phyloP scores from a whole-genome alignment of 257 asterid genomes.

The Cinchona pubescens region DNA sequence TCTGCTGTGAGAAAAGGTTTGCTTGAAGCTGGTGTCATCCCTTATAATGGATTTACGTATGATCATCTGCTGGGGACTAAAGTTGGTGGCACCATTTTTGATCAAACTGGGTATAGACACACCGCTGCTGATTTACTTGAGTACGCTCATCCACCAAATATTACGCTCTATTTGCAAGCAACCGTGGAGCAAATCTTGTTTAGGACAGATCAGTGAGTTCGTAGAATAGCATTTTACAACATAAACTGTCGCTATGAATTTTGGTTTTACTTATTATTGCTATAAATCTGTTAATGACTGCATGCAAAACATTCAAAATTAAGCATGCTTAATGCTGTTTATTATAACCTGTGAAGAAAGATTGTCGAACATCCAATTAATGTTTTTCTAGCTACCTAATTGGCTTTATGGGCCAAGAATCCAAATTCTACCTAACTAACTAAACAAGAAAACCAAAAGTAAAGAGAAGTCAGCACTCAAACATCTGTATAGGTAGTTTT shows the following conservation, averaged over 20 bases:
- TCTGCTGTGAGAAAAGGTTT: slow-evolving; percentile 66
- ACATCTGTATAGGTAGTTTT: not conserved
- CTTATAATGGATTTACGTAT: slow-evolving; percentile 49
- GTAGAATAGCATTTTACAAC: too few species aligned
- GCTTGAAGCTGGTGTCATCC: slow-evolving; percentile 53
- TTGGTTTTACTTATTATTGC: too few species aligned
- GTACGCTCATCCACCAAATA: slow-evolving; percentile 49
- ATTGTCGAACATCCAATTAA: too few species aligned
- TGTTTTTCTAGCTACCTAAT: too few species aligned
- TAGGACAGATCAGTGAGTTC: slow-evolving; percentile 36
- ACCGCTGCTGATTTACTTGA: slow-evolving; percentile 76
- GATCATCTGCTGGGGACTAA: slow-evolving; percentile 73
- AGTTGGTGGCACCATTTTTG: slow-evolving; percentile 66
- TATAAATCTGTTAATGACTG: too few species aligned
- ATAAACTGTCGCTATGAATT: too few species aligned
- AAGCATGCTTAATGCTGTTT: too few species aligned
- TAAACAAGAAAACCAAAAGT: too few species aligned
- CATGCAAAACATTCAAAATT: too few species aligned
- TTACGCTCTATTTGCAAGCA: slow-evolving; percentile 52
- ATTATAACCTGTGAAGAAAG: too few species aligned
- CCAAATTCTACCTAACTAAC: too few species aligned
- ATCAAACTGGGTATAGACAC: slow-evolving; percentile 59
- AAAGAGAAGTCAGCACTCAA: not conserved
- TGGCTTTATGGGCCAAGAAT: too few species aligned
- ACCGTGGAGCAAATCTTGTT: slow-evolving; percentile 52